A percentile compares a stretch with the other conserved stretches of the same genome.
These are phyloP conservation scores for Priceomyces medius DNA, from an alignment of 805 yeast genomes.

Conservation along the genomic window DNA sequence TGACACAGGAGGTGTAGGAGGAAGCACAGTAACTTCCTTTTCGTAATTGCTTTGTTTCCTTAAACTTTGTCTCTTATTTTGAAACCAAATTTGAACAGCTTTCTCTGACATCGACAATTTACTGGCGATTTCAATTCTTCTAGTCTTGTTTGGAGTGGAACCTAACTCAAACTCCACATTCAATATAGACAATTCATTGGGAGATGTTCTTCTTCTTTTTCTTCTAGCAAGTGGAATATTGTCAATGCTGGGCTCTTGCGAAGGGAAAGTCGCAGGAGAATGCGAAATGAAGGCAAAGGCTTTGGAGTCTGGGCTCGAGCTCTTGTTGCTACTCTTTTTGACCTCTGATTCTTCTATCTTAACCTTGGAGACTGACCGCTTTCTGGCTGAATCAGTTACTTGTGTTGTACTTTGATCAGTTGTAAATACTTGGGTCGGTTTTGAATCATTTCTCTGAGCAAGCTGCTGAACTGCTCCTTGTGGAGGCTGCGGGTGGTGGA, in stretches of 20 bases:
- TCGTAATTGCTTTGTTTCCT: slow-evolving; percentile 47
- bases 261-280: slow-evolving; percentile 84
- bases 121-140: slow-evolving; percentile 75
- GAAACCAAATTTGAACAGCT: slow-evolving; percentile 98
- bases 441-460: background rate
- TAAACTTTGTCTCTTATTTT: slow-evolving; percentile 84
- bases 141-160: slow-evolving; percentile 74
- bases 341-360: background rate
- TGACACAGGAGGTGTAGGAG: slow-evolving; percentile 35
- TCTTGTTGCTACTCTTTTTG: background rate
- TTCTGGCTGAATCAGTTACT: background rate
- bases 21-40: slow-evolving; percentile 42
- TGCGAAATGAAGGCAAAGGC: slow-evolving; percentile 88
- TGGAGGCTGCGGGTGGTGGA: slow-evolving; percentile 6
- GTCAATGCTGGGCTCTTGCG: slow-evolving; percentile 79
- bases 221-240: slow-evolving; percentile 92
- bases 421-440: background rate
- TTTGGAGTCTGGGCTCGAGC: slow-evolving; percentile 12
- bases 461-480: background rate
- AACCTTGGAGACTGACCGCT: background rate
- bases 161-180: slow-evolving; percentile 77
- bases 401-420: background rate
- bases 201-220: slow-evolving; percentile 92
- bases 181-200: slow-evolving; percentile 76
- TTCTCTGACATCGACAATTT: slow-evolving; percentile 92